Conservation (phyloP, 164 flowering plant genomes). For the Aristolochia contorta region DNA sequence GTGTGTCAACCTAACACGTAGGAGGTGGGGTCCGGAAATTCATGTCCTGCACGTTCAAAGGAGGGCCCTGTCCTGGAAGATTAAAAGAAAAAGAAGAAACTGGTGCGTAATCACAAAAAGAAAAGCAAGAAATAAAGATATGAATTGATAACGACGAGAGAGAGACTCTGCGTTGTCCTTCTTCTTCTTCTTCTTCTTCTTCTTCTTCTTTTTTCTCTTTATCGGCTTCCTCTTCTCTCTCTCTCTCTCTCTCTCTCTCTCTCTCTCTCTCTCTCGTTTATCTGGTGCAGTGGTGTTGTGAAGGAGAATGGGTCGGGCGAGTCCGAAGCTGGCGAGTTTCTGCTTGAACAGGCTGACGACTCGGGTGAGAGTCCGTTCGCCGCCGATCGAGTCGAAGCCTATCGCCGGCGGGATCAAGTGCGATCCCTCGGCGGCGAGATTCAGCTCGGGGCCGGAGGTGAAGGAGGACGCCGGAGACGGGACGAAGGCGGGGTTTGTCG, state of each 20-base stretch:
- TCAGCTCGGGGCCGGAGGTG: neutral
- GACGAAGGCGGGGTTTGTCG: constrained; percentile 9
- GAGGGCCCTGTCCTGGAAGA: constrained; percentile 12
- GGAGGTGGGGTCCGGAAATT: constrained; percentile 20
- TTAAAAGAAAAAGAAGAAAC: constrained; percentile 9
- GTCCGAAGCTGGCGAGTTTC: constrained; percentile 35
- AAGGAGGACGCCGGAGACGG: constrained; percentile 12
- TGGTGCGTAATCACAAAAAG: constrained; percentile 7
- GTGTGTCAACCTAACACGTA: too few relatives aligned
- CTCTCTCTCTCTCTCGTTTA: neutral
- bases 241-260: neutral
- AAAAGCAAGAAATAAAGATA: constrained; percentile 3
- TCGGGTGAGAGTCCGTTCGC: constrained; percentile 48
- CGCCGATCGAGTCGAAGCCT: constrained; percentile 31
- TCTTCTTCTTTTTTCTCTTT: constrained; percentile 3
- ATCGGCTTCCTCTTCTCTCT: neutral
- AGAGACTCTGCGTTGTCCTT: neutral
- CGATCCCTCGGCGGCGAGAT: constrained; percentile 3
- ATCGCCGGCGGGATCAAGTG: constrained; percentile 6
- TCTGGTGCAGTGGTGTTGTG: too few relatives aligned
- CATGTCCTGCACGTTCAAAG: constrained; percentile 31
- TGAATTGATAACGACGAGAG: neutral
- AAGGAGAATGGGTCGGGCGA: constrained; percentile 47
- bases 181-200: constrained; percentile 2
- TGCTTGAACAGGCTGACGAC: constrained; percentile 55